Conservation (phyloP, 495 filamentous ascomycete species). For the Durotheca rogersii region DNA sequence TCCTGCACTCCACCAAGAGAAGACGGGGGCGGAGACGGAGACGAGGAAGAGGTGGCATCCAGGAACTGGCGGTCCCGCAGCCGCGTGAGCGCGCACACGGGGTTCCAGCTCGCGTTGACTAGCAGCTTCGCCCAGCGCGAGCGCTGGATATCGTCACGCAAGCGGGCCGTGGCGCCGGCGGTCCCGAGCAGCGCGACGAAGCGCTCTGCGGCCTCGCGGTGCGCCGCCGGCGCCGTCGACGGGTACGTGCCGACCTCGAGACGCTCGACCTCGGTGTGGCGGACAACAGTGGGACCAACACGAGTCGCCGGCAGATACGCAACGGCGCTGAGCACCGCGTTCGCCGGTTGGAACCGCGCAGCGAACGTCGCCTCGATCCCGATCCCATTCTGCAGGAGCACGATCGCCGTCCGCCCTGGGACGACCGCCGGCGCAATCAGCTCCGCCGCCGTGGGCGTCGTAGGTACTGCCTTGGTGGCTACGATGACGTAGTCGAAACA, state of each 20-base stretch:
- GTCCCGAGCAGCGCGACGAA: constrained; percentile 41
- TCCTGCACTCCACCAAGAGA: not conserved
- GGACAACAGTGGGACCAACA: constrained; percentile 37
- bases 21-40: no score
- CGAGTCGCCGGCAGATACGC: constrained; percentile 54
- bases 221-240: constrained; percentile 8
- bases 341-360: constrained; percentile 42
- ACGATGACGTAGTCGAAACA: constrained; percentile 57
- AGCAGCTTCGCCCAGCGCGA: constrained; percentile 56
- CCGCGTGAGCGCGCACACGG: constrained; percentile 51
- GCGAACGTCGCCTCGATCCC: constrained; percentile 53
- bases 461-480: constrained; percentile 44
- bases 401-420: constrained; percentile 44
- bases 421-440: constrained; percentile 46
- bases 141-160: constrained; percentile 52
- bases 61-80: constrained; percentile 48
- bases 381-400: constrained; percentile 59
- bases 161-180: constrained; percentile 41
- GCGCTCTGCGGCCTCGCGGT: constrained; percentile 33
- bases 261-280: constrained; percentile 37
- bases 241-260: constrained; percentile 54
- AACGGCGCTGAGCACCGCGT: constrained; percentile 48
- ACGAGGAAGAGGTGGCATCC: no score
- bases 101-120: constrained; percentile 54
- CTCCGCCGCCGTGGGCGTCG: constrained; percentile 38